Conservation (phyloP, 2,329 filamentous ascomycete genomes). For the Ophiostoma sp. region DNA sequence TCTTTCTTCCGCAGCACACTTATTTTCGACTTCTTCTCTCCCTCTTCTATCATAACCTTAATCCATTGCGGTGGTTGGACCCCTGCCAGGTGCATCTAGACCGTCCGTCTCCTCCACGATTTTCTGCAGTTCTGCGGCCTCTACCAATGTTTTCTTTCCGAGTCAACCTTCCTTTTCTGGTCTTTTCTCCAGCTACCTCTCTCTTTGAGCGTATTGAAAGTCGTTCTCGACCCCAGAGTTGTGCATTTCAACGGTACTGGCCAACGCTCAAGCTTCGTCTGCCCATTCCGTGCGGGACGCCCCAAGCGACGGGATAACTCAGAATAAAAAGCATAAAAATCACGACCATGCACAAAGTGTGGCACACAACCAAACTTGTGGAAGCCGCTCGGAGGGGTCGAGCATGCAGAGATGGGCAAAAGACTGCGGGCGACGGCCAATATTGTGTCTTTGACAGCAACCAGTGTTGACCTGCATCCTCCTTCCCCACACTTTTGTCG, state of each 20-base stretch:
- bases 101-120: not conserved
- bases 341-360: conserved; percentile 9
- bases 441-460: not conserved
- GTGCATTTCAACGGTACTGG: not conserved
- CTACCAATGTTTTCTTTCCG: not conserved
- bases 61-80: conserved; percentile 13
- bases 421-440: not conserved
- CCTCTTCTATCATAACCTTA: not conserved
- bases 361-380: conserved; percentile 3
- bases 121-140: not conserved
- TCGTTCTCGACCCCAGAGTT: not conserved
- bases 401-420: not conserved
- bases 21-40: not conserved
- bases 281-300: not conserved
- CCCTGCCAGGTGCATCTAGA: not conserved
- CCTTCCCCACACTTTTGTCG: not conserved
- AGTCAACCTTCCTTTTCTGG: not conserved
- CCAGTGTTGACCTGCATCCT: not conserved
- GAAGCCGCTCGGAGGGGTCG: not conserved
- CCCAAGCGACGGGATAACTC: not conserved
- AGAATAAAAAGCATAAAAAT: not conserved
- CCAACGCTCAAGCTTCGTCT: not conserved
- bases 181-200: not conserved
- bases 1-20: not conserved
- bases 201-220: too few relatives aligned